Base-by-base conservation (phyloP, 306 rosid genomes). In the Gynostemma pentaphyllum region DNA sequence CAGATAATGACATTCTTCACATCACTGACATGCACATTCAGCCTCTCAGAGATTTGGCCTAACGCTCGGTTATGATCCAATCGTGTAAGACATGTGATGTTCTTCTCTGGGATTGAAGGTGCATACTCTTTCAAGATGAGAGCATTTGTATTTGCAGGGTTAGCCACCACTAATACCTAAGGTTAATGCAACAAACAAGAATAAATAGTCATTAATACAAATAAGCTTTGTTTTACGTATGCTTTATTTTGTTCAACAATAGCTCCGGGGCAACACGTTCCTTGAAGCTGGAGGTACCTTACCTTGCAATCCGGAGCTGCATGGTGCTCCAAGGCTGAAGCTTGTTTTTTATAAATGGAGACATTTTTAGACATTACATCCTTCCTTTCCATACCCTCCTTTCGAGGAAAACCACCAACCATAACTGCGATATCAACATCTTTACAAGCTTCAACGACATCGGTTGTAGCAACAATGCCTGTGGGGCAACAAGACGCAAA, bases 381-480 rank as follows among this genome's bases (percentile, higher is more conserved):
- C 68, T 92, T 92, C 70, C 99, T 86, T 60, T 88, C 99, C 96
- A 92, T 92, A 41, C 99, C 95, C 77, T 92, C 99, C 62, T 92
- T 92, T 70, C 99, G 87, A 4, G 99, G 96, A 81, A 92, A 92
- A 22, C 99, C 99, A 76, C 99, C 99, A 72, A 92, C 96, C 99
- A 92, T 86, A 36, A 88, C 85, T 2, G 96, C 96, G 69, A 92
- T 44, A 46, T 69, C 84, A 64, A 92, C 96, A 32, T 92, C 96
- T 12, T 86, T 79, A 81, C 99, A 92, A 14, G 88, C 99, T 85
- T 92, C 96, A 29, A 84, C 87, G 62, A 67, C 99, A 75, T 88
- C 95, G 15, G 99, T 92, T 59, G 99, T 88, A 48, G 99, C 99
- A 78, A 92, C 85, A 68, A 92, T 96, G 72, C 99, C 99, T 92